These are phyloP conservation scores for Pythium chondricola DNA, from an alignment of 352 stramenopile species.

Conservation along the genomic window DNA sequence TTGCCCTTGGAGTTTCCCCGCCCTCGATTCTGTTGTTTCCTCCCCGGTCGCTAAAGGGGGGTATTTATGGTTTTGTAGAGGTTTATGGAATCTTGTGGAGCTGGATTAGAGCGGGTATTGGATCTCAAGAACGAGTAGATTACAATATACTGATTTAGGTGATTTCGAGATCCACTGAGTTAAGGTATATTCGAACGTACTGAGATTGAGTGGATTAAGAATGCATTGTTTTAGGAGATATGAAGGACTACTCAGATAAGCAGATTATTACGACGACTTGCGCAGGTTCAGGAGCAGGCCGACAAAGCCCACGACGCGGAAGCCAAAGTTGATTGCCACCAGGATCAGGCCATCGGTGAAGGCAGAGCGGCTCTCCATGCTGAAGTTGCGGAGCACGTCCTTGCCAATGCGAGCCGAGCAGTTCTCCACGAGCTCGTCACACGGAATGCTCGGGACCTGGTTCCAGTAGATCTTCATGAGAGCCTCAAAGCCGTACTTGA, in stretches of 20 bases:
- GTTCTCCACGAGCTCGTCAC: conserved; percentile 32
- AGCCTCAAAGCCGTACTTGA: conserved; percentile 44
- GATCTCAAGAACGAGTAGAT: not conserved
- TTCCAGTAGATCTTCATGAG: conserved; percentile 45
- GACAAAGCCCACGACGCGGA: conserved; percentile 28
- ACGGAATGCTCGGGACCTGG: conserved; percentile 29
- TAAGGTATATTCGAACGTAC: not conserved
- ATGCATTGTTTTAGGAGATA: too few relatives aligned
- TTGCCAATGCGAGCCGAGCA: conserved; percentile 12
- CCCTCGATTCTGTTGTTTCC: too few relatives aligned
- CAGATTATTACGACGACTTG: conserved; percentile 10
- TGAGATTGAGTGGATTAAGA: too few relatives aligned
- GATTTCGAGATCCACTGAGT: not conserved
- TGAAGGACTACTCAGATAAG: too few relatives aligned
- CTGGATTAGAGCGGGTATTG: not conserved
- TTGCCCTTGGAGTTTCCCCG: conserved; percentile 1
- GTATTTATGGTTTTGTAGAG: not conserved
- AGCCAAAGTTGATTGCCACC: conserved; percentile 26
- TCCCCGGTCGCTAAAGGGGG: too few relatives aligned
- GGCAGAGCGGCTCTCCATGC: conserved; percentile 22
- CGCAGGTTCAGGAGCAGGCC: conserved; percentile 18
- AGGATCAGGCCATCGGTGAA: conserved; percentile 25
- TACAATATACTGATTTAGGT: not conserved
- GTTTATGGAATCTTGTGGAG: not conserved
- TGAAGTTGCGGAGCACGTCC: conserved; percentile 27